Evolutionary conservation across 768 basidiomycete genomes (phyloP), one percentile per base, ranked within the genome.

Genomic region (Lactarius hengduanensis): DNA sequence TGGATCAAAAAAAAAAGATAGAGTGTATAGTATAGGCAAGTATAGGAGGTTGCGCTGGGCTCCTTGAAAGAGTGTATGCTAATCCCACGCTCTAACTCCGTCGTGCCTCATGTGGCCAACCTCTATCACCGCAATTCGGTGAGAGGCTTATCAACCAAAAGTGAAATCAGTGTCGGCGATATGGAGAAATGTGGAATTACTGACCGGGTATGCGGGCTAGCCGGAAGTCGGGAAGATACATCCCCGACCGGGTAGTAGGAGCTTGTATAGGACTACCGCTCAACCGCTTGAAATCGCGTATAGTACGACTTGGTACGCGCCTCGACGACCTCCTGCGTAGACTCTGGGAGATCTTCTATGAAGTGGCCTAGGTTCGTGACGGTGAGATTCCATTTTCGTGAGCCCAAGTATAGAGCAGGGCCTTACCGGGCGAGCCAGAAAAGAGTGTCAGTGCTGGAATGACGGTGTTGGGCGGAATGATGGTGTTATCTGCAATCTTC

Each of bases 321-420:
- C 75, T 98, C 95, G 0, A 94, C 86, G 70, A 90, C 85, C 72
- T 98, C 96, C 75, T 96, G 94, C 20, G 92, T 96, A 18, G 94
- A 93, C 76, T 98, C 96, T 0, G 96, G 92, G 10, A 97, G 83
- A 72, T 94, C 91, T 74, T 89, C 88, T 2, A 90, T 74, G 68
- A 94, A 92, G 2, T 85, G 85, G 28, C 92, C 96, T 96, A 45
- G 20, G 26, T 15, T 20, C 22, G 22, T 13, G 5, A 41, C 30
- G 15, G 58, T 62, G 22, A 62, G 40, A 16, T n/a, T 4, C 2
- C 11, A 15, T 5, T 11, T 18, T 41, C 11, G 16, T 58, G 36
- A 20, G 8, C 26, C 15, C 45, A 22, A n/a, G 8, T 1, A 18
- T 22, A 10, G n/a, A 8, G 30, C 11, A 4, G 22, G 2, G 73